phyloP scores from a whole-genome alignment of 148 eudicot genomes.

The Oxyria digyna region DNA sequence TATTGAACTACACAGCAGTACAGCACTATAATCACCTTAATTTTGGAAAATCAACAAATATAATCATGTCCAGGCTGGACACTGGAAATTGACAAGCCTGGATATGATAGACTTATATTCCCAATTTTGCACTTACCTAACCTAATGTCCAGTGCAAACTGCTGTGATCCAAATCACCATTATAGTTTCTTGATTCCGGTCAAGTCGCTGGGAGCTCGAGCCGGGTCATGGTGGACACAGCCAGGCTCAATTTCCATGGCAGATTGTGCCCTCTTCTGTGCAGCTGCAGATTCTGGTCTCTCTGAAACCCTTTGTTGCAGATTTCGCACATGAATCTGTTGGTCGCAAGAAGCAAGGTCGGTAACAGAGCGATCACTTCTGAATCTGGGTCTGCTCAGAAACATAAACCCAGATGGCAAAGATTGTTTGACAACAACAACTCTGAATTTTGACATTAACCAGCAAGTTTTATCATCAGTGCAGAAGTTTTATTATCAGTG shows the following conservation, averaged over 20 bases:
- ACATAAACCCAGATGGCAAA: background rate
- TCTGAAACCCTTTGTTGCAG: slow-evolving; percentile 87
- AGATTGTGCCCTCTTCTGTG: slow-evolving; percentile 91
- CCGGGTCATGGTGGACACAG: slow-evolving; percentile 81
- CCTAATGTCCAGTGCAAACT: background rate
- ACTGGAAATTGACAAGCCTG: background rate
- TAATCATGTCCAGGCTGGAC: too few relatives aligned
- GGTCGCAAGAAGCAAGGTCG: slow-evolving; percentile 62
- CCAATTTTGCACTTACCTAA: background rate
- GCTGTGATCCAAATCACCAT: background rate
- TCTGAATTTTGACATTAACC: too few relatives aligned
- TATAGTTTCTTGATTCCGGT: slow-evolving; percentile 45
- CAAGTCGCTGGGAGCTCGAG: slow-evolving; percentile 80
- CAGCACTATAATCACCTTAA: too few relatives aligned
- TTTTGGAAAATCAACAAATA: too few relatives aligned
- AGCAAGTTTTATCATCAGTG: too few relatives aligned
- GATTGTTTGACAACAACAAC: too few relatives aligned
- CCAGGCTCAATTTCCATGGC: slow-evolving; percentile 83
- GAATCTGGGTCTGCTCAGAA: slow-evolving; percentile 60
- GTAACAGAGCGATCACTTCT: slow-evolving; percentile 86
- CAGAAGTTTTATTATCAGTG: too few relatives aligned
- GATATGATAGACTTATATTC: background rate
- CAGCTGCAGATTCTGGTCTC: slow-evolving; percentile 84
- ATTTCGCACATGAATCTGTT: slow-evolving; percentile 82
- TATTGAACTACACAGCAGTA: background rate